Percentiles rank a stretch among this genome's conserved stretches.
phyloP scores from a whole-genome alignment of 2,329 filamentous ascomycete genomes.

The Chalara sp. region DNA sequence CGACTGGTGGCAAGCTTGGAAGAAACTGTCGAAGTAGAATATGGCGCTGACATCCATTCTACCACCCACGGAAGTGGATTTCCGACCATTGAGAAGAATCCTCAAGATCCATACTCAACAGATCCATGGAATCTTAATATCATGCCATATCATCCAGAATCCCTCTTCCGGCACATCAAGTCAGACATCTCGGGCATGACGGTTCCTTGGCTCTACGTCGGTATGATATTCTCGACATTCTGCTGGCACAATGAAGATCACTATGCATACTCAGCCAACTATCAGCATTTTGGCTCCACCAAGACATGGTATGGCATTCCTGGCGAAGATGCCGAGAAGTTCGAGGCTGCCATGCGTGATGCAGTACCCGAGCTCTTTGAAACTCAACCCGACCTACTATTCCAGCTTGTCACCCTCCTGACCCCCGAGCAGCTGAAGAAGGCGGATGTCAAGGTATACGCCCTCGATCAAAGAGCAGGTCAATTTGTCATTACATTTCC shows the following conservation, averaged over 20 bases:
- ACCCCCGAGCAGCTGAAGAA: constrained; percentile 90
- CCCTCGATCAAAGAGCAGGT: constrained; percentile 90
- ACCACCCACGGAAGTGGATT: constrained; percentile 97
- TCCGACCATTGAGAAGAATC: constrained; percentile 86
- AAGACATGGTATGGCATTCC: constrained; percentile 99
- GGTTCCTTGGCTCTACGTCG: constrained; percentile 97
- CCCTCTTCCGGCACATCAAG: constrained; percentile 94
- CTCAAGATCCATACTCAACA: constrained; percentile 76
- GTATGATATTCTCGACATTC: constrained; percentile 99
- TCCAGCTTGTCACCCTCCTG: constrained; percentile 93
- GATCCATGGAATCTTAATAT: constrained; percentile 97
- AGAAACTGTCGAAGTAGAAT: constrained; percentile 95
- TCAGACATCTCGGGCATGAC: constrained; percentile 99
- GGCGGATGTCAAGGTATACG: constrained; percentile 87
- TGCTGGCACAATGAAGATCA: constrained; percentile 99
- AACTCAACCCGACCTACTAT: constrained; percentile 90
- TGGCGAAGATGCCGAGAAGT: constrained; percentile 86
- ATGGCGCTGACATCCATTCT: constrained; percentile 95
- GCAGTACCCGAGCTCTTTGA: constrained; percentile 96
- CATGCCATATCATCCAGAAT: constrained; percentile 82
- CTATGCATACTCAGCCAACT: constrained; percentile 95
- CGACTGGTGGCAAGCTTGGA: constrained; percentile 86
- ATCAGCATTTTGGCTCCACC: constrained; percentile 95
- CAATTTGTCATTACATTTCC: constrained; percentile 97
- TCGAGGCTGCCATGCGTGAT: constrained; percentile 90